Percentiles rank a stretch among this genome's conserved stretches.
Evolutionary conservation across 345 rosid genomes (phyloP).

Genomic region (Populus pruinosa): DNA sequence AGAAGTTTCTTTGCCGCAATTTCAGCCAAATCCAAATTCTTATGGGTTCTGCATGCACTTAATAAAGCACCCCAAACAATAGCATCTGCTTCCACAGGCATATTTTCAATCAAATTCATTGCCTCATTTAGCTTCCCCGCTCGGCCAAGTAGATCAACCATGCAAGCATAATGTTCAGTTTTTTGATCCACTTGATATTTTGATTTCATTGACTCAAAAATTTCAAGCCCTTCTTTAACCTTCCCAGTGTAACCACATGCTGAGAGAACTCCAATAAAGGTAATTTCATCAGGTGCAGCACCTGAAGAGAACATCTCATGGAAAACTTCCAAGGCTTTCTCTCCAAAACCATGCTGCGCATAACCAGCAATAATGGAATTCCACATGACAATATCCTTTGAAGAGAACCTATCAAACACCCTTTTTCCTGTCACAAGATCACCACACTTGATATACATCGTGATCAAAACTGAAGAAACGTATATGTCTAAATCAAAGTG

Average conservation of each 20-base stretch:
- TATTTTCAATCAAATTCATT: conserved; percentile 52
- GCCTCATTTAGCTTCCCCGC: conserved; percentile 67
- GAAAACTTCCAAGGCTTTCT: conserved; percentile 61
- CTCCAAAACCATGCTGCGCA: conserved; percentile 71
- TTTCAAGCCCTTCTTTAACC: conserved; percentile 55
- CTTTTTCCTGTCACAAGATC: conserved; percentile 59
- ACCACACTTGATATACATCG: conserved; percentile 79
- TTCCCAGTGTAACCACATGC: conserved; percentile 79
- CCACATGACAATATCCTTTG: conserved; percentile 79
- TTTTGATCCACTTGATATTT: conserved; percentile 44
- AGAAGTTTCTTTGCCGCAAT: conserved; percentile 64
- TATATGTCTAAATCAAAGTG: conserved; percentile 64
- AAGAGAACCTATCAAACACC: conserved; percentile 52
- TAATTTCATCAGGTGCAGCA: conserved; percentile 58
- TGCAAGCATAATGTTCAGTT: conserved; percentile 73
- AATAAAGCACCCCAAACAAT: conserved; percentile 74
- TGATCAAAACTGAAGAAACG: conserved; percentile 73
- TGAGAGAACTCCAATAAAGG: conserved; percentile 69
- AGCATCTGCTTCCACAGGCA: conserved; percentile 76
- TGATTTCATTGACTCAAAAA: conserved; percentile 64
- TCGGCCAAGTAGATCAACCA: conserved; percentile 81
- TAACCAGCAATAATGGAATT: conserved; percentile 73
- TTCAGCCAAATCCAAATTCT: conserved; percentile 64
- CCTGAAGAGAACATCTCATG: conserved; percentile 53
- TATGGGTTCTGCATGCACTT: conserved; percentile 72